Conservation (phyloP, 495 filamentous ascomycete genomes). For the Beverwykella pulmonaria region DNA sequence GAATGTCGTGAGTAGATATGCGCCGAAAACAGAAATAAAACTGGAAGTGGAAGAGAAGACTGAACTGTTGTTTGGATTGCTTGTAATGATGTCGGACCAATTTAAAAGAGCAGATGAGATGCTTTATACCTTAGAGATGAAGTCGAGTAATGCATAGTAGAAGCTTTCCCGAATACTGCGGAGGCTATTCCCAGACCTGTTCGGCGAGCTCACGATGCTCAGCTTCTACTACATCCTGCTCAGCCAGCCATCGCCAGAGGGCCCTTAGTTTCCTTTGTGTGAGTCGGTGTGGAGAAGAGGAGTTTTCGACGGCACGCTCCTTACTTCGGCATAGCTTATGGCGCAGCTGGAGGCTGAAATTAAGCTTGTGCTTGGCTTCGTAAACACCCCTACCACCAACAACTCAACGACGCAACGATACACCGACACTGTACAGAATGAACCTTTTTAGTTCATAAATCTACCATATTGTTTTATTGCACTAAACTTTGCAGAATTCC, state of each 20-base stretch:
- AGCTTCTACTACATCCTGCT: not conserved
- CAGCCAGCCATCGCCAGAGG: not conserved
- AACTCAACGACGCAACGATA: not conserved
- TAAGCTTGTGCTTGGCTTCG: conserved; percentile 11
- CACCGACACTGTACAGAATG: not conserved
- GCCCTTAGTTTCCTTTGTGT: not conserved
- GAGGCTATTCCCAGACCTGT: not conserved
- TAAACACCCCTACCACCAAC: not conserved
- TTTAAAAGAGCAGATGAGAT: not conserved
- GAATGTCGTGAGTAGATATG: conserved; percentile 8
- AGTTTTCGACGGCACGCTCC: conserved; percentile 8
- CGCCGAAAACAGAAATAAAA: not conserved
- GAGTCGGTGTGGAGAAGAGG: conserved; percentile 2
- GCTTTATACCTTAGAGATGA: conserved; percentile 3
- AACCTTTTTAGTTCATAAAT: too few relatives aligned
- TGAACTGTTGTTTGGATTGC: conserved; percentile 8
- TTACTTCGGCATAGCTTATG: conserved; percentile 8
- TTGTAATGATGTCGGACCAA: not conserved
- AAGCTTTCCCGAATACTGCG: not conserved
- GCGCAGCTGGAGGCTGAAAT: conserved; percentile 3
- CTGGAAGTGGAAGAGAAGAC: conserved; percentile 3
- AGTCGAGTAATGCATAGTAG: not conserved
- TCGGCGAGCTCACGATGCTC: conserved; percentile 3
- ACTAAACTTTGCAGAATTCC: too few relatives aligned
- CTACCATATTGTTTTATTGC: too few relatives aligned